phyloP scores from a whole-genome alignment of 768 basidiomycete genomes.

The Lactarius hatsudake region DNA sequence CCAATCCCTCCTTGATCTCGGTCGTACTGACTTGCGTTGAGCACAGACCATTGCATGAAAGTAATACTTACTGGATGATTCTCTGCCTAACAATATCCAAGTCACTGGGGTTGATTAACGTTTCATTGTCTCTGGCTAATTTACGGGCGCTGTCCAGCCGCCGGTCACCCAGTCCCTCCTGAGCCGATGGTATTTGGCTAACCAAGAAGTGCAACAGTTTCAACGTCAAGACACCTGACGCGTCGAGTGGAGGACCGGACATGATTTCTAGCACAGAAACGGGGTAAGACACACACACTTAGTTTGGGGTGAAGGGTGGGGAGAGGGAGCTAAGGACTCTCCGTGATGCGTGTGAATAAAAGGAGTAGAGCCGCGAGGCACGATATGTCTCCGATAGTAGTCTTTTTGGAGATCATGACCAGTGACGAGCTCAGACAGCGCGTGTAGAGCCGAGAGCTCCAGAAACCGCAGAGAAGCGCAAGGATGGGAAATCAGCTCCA shows the following conservation, averaged over 20 bases:
- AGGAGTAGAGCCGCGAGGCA: neutral
- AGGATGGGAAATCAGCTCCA: neutral
- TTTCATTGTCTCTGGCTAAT: neutral
- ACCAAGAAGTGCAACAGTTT: conserved; percentile 5
- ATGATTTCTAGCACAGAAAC: neutral
- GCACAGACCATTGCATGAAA: neutral
- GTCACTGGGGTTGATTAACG: neutral
- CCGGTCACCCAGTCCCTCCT: neutral
- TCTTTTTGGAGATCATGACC: neutral
- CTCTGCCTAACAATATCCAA: conserved; percentile 2
- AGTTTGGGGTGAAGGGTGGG: neutral
- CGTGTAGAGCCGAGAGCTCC: neutral
- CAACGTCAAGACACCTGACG: conserved; percentile 9
- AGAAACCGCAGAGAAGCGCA: neutral
- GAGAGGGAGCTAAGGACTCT: neutral
- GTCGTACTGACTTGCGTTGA: neutral
- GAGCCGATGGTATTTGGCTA: neutral
- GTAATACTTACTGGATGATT: conserved; percentile 3
- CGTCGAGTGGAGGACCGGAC: neutral
- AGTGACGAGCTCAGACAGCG: neutral
- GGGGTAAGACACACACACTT: neutral
- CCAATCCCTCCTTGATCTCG: conserved; percentile 7
- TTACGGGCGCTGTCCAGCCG: conserved; percentile 8
- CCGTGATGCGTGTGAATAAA: neutral
- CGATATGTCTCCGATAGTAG: neutral